Evolutionary conservation across 495 filamentous ascomycete genomes (phyloP), one percentile per base, ranked within the genome.

Genomic region (Daldinia grandis): DNA sequence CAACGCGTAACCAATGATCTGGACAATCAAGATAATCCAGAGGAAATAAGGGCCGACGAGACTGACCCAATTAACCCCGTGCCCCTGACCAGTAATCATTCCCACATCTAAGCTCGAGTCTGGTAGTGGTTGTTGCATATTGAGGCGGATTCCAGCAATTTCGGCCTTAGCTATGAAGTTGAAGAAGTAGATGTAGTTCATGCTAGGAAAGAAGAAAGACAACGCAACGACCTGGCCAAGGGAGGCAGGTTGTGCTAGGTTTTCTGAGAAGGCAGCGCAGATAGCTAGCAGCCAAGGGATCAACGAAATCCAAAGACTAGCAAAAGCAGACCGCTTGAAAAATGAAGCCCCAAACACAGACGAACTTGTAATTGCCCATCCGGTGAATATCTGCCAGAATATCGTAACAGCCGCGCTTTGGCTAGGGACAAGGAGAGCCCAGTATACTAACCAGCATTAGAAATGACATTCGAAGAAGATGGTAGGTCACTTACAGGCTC

Each of bases 281-380:
- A 92, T 81, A 7, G 86, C 89, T 0, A 91, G 75, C 14, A 87
- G 70, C 21, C 91, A 78, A 15, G 85, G 83, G 47, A 85, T 77
- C 27, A 92, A 82, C 9, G 85, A 82, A 9, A 83, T 76, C 4
- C 83, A 81, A 63, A 91, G 89, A 40, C 89, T 88, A 3, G 86
- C 88, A 24, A 92, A 81, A 73, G 91, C 88, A 6, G 89, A 85
- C 69, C 85, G 87, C 64, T 84, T 87, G 75, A 92, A 92, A 74
- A 91, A 89, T 4, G 87, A 77, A 1, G 85, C 87, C 1, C 85
- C 84, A 51, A 91, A 85, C 24, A 91, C 81, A 0, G 87, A 85
- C 64, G 87, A 87, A 1, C 86, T 88, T 5, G 84, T 82, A 1
- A 89, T 76, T 5, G 88, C 80, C 17, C 87, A 77, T 1, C 90